Conservation (phyloP, 164 flowering plant genomes). For the Stephania japonica region DNA sequence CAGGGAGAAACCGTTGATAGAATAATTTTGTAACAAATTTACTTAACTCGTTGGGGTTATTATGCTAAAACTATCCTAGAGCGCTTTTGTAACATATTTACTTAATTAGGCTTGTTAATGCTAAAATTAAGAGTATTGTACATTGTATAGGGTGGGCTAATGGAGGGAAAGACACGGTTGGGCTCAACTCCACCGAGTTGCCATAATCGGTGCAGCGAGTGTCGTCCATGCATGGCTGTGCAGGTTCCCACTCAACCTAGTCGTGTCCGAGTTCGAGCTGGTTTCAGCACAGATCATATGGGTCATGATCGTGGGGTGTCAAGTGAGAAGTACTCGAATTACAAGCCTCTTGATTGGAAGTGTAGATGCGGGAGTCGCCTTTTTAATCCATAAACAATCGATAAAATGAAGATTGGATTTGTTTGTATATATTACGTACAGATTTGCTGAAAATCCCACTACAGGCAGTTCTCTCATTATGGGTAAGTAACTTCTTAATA, state of each 20-base stretch:
- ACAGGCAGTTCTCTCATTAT: too few relatives aligned
- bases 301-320: not conserved
- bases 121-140: too few relatives aligned
- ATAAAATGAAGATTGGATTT: not conserved
- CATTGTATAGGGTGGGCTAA: constrained; percentile 31
- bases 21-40: too few relatives aligned
- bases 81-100: too few relatives aligned
- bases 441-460: not conserved
- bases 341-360: constrained; percentile 86
- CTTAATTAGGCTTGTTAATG: too few relatives aligned
- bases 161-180: constrained; percentile 49
- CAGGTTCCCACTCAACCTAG: constrained; percentile 58
- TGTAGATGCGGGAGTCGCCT: constrained; percentile 53
- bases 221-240: constrained; percentile 84
- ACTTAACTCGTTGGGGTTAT: too few relatives aligned
- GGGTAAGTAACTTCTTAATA: too few relatives aligned
- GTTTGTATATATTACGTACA: too few relatives aligned
- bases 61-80: too few relatives aligned
- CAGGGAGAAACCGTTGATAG: too few relatives aligned
- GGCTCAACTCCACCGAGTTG: constrained; percentile 96
- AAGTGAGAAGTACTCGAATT: constrained; percentile 52
- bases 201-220: constrained; percentile 73
- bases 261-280: constrained; percentile 25
- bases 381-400: constrained; percentile 49
- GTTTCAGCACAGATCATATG: not conserved